These are phyloP conservation scores for Pseudogymnoascus sp. DNA, from an alignment of 2,329 filamentous ascomycete genomes.

Conservation along the genomic window DNA sequence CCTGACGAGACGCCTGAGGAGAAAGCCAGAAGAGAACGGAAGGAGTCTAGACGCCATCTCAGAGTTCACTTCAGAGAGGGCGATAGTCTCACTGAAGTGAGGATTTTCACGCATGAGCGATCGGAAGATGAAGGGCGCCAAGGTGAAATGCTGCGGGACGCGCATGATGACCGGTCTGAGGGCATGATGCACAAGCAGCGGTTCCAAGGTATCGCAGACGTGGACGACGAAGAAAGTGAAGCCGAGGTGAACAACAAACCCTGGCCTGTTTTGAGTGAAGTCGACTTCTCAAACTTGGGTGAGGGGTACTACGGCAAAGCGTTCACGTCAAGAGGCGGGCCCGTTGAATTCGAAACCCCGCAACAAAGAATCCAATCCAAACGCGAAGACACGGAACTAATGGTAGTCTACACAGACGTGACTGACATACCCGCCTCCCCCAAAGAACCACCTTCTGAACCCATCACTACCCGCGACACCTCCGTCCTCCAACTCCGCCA, in stretches of 20 bases:
- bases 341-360: constrained; percentile 40
- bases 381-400: constrained; percentile 50
- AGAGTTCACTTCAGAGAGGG: constrained; percentile 65
- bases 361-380: constrained; percentile 48
- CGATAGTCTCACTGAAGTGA: constrained; percentile 55
- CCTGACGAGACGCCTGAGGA: constrained; percentile 58
- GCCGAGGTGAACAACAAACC: constrained; percentile 42
- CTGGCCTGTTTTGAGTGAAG: constrained; percentile 40
- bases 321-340: constrained; percentile 47
- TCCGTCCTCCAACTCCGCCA: constrained; percentile 16
- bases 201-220: constrained; percentile 28
- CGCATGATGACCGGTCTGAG: constrained; percentile 63
- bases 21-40: constrained; percentile 58
- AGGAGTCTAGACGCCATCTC: constrained; percentile 61
- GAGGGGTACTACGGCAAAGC: constrained; percentile 38
- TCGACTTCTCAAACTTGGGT: constrained; percentile 33
- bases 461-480: constrained; percentile 7
- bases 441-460: constrained; percentile 23
- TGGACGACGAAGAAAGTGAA: constrained; percentile 49
- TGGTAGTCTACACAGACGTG: constrained; percentile 35
- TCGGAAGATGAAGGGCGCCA: constrained; percentile 61
- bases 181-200: constrained; percentile 58
- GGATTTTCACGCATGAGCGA: constrained; percentile 63
- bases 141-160: constrained; percentile 61
- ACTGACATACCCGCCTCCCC: constrained; percentile 27